These are phyloP conservation scores for Starmerella cellae DNA, from an alignment of 805 yeast genomes.

Conservation along the genomic window DNA sequence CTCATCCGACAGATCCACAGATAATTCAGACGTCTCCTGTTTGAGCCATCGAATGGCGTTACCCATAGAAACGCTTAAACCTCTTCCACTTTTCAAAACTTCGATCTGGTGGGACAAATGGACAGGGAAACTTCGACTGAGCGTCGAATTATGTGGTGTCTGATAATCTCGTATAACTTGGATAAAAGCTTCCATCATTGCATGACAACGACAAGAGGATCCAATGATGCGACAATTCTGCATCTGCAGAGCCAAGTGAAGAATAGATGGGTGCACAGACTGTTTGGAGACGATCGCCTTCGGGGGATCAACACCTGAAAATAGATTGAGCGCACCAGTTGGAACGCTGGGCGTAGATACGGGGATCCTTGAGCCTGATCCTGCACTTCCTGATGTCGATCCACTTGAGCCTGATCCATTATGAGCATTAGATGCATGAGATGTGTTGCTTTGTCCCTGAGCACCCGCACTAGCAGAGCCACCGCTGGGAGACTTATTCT, in stretches of 20 bases:
- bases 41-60: slow-evolving; percentile 95
- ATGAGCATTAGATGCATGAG: slow-evolving; percentile 14
- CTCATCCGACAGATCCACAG: slow-evolving; percentile 54
- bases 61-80: slow-evolving; percentile 89
- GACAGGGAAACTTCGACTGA: slow-evolving; percentile 76
- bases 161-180: slow-evolving; percentile 63
- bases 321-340: slow-evolving; percentile 28
- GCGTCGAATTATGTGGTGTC: slow-evolving; percentile 74
- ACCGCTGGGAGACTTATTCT: slow-evolving; percentile 31
- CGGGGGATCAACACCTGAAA: slow-evolving; percentile 29
- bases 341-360: too few species aligned
- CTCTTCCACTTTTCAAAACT: slow-evolving; percentile 78
- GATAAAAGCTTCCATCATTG: slow-evolving; percentile 76
- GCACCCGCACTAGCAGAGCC: slow-evolving; percentile 1
- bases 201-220: slow-evolving; percentile 68
- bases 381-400: slow-evolving; percentile 27
- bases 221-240: slow-evolving; percentile 83
- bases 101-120: slow-evolving; percentile 89
- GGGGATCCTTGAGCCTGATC: slow-evolving; percentile 4
- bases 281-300: slow-evolving; percentile 36
- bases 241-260: slow-evolving; percentile 63
- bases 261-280: slow-evolving; percentile 74
- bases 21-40: slow-evolving; percentile 75
- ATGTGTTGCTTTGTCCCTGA: slow-evolving; percentile 19
- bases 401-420: slow-evolving; percentile 32